Evolutionary conservation across 768 basidiomycete genomes (phyloP).

Genomic region (Suillus occidentalis): DNA sequence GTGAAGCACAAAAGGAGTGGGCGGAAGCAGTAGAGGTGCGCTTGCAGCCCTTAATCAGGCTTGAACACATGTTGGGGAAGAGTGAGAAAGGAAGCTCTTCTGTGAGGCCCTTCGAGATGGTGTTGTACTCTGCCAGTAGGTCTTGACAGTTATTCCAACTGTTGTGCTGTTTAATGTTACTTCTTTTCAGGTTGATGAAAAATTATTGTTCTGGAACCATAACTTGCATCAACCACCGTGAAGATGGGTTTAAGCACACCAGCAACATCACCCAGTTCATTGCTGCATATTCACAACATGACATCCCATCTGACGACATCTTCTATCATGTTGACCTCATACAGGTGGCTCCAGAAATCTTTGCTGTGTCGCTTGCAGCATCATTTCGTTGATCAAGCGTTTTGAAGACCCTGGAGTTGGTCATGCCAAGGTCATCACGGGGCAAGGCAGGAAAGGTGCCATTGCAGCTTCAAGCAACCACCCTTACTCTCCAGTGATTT

Average conservation of each 20-base stretch:
- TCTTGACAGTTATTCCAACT: slow-evolving; percentile 24
- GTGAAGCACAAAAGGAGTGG: slow-evolving; percentile 58
- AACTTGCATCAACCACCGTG: slow-evolving; percentile 61
- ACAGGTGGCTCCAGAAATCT: slow-evolving; percentile 60
- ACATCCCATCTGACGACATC: slow-evolving; percentile 59
- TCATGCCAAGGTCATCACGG: slow-evolving; percentile 46
- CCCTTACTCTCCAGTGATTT: slow-evolving; percentile 30
- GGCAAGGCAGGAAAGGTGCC: slow-evolving; percentile 35
- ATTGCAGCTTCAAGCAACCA: slow-evolving; percentile 35
- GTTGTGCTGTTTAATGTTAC: slow-evolving; percentile 2
- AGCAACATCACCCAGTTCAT: slow-evolving; percentile 79
- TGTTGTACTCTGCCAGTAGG: slow-evolving; percentile 87
- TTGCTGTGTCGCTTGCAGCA: slow-evolving; percentile 71
- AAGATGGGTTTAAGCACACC: slow-evolving; percentile 64
- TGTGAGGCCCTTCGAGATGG: slow-evolving; percentile 80
- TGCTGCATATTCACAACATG: slow-evolving; percentile 69
- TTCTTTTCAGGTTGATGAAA: slow-evolving; percentile 65
- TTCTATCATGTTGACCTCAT: slow-evolving; percentile 71
- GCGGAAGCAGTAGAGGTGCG: slow-evolving; percentile 78
- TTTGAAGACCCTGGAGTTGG: slow-evolving; percentile 54
- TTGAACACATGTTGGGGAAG: slow-evolving; percentile 81
- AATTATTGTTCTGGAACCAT: slow-evolving; percentile 65
- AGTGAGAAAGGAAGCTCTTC: slow-evolving; percentile 70
- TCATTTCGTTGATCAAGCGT: slow-evolving; percentile 64
- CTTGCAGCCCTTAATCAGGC: slow-evolving; percentile 55